Base-by-base conservation (phyloP, 352 stramenopile genomes). In the Blastocystis sp. region DNA sequence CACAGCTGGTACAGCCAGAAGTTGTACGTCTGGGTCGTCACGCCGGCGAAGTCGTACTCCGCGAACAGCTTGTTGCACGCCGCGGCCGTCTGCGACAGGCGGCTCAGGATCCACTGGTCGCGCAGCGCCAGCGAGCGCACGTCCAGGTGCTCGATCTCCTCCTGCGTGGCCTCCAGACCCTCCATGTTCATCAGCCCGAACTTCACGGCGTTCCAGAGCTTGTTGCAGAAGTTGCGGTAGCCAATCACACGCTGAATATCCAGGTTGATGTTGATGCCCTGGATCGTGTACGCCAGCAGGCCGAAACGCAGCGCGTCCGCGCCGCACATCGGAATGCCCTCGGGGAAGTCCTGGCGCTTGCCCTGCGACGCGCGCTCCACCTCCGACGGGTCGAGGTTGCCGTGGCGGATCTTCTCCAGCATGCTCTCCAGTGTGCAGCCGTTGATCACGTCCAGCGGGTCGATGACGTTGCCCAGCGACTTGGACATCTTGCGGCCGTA, bases 181-280 rank as follows among this genome's bases (percentile, higher is more conserved):
- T 91, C 92, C 17, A 99, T 91, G 91, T 98, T 97, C 52, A 95
- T 95, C 88, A 99, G 93, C 62, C 96, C 96, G 90, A 99, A 99
- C 66, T 95, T 94, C 71, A 96, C 97, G 5, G 96, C 97, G 90
- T 99, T 99, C 97, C 97, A 99, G 40, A 99, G 92, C 91, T 99
- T 99, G 93, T 99, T 99, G 89, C 97, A 99, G 90, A 99, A 99
- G 91, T 98, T 96, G 79, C 97, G 94, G 91, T 99, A 98, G 41
- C 95, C 95, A 62, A 99, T 95, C 23, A 99, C 93, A 82, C 96
- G 94, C 79, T 98, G 97, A 89, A 99, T 98, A 91, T 99, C 97
- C 77, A 99, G 90, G 91, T 99, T 99, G 88, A 99, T 98, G 91
- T 99, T 96, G 62, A 96, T 94, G 64, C 94, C 90, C 93, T 96